Evolutionary conservation across 2,329 filamentous ascomycete species (phyloP), one percentile per base, ranked within the genome.

Genomic region (Claviceps quebecensis): DNA sequence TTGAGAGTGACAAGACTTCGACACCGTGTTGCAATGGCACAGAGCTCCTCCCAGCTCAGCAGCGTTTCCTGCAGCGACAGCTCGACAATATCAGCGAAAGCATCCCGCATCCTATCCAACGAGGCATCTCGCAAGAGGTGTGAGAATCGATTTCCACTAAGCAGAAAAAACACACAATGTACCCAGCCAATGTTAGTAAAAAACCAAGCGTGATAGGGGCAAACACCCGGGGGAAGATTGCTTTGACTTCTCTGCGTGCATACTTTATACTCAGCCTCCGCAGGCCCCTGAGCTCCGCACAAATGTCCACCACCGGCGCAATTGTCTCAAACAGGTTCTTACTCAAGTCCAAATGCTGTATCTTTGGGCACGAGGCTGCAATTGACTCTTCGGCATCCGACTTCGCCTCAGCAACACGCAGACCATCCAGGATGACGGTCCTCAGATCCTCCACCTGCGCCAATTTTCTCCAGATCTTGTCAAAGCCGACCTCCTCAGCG

Each of bases 401-500:
- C 38, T 61, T 63, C 4, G 69, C 65, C 36, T 57, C 61, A 9
- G 62, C 67, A 55, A 97, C 76, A 48, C 79, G 73, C 61, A 87
- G 68, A 14, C 84, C 83, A 67, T 97, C 90, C 7, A 98, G 73
- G 40, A 97, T 80, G 48, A 94, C 82, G 51, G 90, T 82, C 57
- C 77, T 83, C 54, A 97, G 75, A 59, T 93, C 86, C 51, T 83
- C 73, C 36, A 97, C 72, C 61, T 84, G 74, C 58, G 89, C 84
- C 61, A 94, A 82, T 67, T 90, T 81, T 57, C 77, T 77, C 44
- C 85, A 80, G 57, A 96, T 87, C 72, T 96, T 96, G 58, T 95
- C 89, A 59, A 97, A 97, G 34, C 93, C 93, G 37, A 97, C 80
- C 69, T 97, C 91, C 69, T 97, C 86, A 5, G 87, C 91, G 17